Evolutionary conservation across 208 protist genomes (phyloP).

Genomic region (Acanthamoeba comandoni): DNA sequence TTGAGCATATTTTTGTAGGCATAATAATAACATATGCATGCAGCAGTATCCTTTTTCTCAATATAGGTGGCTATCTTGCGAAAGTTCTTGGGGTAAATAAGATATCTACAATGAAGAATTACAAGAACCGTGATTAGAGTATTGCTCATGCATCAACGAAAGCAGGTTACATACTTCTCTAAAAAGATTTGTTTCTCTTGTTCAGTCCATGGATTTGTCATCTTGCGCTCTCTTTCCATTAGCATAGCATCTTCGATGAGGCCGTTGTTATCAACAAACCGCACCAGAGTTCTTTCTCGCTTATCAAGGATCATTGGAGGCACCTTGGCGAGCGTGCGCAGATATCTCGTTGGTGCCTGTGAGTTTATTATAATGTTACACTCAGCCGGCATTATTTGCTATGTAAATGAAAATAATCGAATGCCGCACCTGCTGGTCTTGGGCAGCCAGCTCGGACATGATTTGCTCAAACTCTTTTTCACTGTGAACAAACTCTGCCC

Average conservation of each 20-base stretch:
- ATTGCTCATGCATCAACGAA: too few relatives aligned
- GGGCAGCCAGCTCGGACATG: constrained; percentile 67
- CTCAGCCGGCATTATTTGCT: background rate
- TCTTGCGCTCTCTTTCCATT: constrained; percentile 64
- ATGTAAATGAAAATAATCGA: background rate
- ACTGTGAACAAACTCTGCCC: constrained; percentile 60
- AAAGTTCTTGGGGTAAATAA: constrained; percentile 74
- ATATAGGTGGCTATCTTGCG: constrained; percentile 68
- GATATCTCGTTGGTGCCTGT: constrained; percentile 33
- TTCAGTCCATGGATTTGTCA: constrained; percentile 64
- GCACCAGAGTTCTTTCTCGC: background rate
- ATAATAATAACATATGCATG: constrained; percentile 64
- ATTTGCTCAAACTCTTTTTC: constrained; percentile 65
- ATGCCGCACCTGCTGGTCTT: constrained; percentile 42
- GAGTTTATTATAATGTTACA: background rate
- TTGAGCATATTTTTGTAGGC: constrained; percentile 76
- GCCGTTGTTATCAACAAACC: constrained; percentile 62
- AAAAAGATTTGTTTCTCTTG: constrained; percentile 71
- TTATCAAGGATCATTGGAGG: constrained; percentile 58
- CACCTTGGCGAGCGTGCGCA: constrained; percentile 43
- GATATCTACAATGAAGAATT: background rate
- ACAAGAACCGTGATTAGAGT: too few relatives aligned
- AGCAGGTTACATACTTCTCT: constrained; percentile 27
- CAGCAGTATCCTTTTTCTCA: constrained; percentile 63
- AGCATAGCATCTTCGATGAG: constrained; percentile 69